These are phyloP conservation scores for Aspergillus thermomutatus DNA, from an alignment of 2,329 filamentous ascomycete species.

Conservation along the genomic window DNA sequence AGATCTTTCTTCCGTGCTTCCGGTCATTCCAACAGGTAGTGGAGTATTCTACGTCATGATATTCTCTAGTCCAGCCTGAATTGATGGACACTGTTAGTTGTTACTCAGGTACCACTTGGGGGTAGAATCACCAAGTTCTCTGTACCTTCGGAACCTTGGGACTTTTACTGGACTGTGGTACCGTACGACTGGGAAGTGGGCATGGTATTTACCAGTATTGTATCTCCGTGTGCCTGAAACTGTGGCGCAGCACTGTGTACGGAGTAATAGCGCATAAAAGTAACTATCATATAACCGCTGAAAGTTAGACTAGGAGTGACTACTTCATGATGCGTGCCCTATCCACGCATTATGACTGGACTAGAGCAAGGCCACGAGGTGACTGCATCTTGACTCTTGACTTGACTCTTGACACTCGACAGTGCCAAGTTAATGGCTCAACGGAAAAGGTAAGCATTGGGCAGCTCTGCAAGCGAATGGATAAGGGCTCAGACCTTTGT, in stretches of 20 bases:
- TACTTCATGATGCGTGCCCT: neutral
- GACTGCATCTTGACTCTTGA: neutral
- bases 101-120: neutral
- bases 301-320: neutral
- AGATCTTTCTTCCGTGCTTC: neutral
- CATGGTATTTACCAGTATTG: neutral
- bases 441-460: neutral
- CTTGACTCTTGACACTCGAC: neutral
- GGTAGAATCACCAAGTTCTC: neutral
- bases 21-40: neutral
- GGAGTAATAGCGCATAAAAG: too few relatives aligned
- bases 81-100: neutral
- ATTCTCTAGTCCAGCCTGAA: neutral
- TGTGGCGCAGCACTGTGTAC: neutral
- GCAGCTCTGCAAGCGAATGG: neutral
- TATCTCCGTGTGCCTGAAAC: neutral
- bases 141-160: neutral
- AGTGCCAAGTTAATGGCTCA: neutral
- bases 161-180: neutral
- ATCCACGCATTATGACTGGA: neutral
- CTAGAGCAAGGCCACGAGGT: neutral
- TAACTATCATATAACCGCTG: neutral
- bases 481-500: neutral
- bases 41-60: conserved; percentile 4
- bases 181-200: neutral